Percentiles rank a stretch among this genome's conserved stretches.
phyloP scores from a whole-genome alignment of 1,284 basidiomycete species.

The Pseudozyma pruni region DNA sequence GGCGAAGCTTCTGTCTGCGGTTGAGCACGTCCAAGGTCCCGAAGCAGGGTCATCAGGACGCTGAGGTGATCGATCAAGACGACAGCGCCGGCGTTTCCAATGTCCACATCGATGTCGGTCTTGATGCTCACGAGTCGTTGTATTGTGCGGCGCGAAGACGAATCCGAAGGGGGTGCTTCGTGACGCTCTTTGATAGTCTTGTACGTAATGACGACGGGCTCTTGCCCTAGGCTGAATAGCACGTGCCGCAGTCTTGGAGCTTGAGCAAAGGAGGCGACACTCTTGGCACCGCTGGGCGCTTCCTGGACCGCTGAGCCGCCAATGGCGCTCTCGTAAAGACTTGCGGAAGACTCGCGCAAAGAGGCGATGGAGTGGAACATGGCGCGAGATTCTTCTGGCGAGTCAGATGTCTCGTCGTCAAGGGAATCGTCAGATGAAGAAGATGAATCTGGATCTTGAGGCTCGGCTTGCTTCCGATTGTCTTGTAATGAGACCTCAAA shows the following conservation, averaged over 20 bases:
- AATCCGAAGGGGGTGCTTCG: not conserved
- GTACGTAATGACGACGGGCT: constrained; percentile 13
- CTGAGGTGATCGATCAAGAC: constrained; percentile 34
- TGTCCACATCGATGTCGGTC: constrained; percentile 23
- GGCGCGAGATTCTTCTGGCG: not conserved
- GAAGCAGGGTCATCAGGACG: constrained; percentile 11
- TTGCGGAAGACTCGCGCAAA: constrained; percentile 34
- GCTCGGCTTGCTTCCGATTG: not conserved
- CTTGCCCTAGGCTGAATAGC: constrained; percentile 32
- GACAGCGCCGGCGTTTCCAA: constrained; percentile 28
- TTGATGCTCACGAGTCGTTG: constrained; percentile 29
- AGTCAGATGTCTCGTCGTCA: not conserved
- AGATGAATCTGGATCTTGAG: constrained; percentile 7
- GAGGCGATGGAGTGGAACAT: constrained; percentile 17
- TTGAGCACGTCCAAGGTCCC: not conserved
- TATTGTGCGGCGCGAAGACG: constrained; percentile 13
- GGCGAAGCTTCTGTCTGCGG: not conserved
- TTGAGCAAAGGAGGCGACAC: not conserved
- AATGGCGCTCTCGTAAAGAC: constrained; percentile 45
- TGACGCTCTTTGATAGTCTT: constrained; percentile 41
- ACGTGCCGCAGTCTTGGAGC: not conserved
- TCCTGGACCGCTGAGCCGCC: constrained; percentile 8
- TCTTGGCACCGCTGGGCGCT: not conserved
- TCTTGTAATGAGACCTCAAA: constrained; percentile 28
- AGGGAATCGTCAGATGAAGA: constrained; percentile 26